Base-by-base conservation (phyloP, 2,329 filamentous ascomycete species). In the Aureobasidium uvarum region DNA sequence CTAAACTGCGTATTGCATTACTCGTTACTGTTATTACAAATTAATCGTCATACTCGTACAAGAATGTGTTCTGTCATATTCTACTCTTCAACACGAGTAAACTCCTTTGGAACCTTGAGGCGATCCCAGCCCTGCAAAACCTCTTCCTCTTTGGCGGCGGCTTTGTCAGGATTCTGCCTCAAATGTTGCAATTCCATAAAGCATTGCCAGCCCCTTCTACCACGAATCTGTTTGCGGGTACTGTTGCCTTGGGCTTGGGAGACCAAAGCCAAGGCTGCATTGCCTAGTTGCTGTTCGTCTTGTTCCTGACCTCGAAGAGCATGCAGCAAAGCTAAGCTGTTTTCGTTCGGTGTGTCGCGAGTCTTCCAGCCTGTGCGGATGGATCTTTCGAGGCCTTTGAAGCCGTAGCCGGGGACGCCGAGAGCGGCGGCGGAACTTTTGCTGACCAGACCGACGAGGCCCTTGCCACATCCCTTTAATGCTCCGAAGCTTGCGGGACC, bases 341-440 rank as follows among this genome's bases (percentile, higher is more conserved):
- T 60, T 16, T 48, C 23, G n/a, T 60, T 48, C n/a, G 56, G 56
- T 10, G 2, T 18, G 6, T 60, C 56, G 41, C 43, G 41, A 10
- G 56, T 60, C 8, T 46, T 55, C 62, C 62, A 64, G 33, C 62
- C 48, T 16, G 43, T 52, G 36, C 50, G 62, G n/a, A 64, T 41
- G n/a, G 46, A 55, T 14, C 50, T 16, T 25, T 64, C 62, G 36
- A 64, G 39, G 10, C 62, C 62, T 38, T 64, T 64, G 46, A 51
- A 51, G n/a, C 62, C 50, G 28, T 64, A 64, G 20, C 62, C 50
- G 10, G 50, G 50, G 5, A 54, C 36, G 1, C 62, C 62, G 7
- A 64, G 23, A 1, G 46, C n/a, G 5, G 62, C 62, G 25, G 62
- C 62, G 13, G 62, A 43, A 38, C 3, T 7, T 39, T 64, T 64